Conservation (phyloP, 2,329 filamentous ascomycete species). For the Neonectria neomacrospora region DNA sequence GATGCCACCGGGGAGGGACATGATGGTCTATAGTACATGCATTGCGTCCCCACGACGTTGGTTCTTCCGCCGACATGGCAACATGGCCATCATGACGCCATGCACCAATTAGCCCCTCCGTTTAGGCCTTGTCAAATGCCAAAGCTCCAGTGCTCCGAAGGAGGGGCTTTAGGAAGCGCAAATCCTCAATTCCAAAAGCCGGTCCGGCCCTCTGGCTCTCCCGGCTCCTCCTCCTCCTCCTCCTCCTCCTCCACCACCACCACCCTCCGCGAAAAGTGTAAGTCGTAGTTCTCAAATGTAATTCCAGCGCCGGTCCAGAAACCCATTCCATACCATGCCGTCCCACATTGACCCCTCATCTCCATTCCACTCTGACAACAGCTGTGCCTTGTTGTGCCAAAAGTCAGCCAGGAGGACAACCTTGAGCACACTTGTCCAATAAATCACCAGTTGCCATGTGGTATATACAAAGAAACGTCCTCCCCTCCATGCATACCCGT, state of each 20-base stretch:
- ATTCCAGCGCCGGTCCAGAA: conserved; percentile 13
- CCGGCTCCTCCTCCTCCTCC: background rate
- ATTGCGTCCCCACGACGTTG: conserved; percentile 23
- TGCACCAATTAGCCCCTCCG: conserved; percentile 21
- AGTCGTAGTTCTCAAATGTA: conserved; percentile 21
- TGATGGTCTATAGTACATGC: background rate
- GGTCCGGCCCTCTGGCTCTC: conserved; percentile 18
- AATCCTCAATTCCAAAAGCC: conserved; percentile 10
- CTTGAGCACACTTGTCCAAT: background rate
- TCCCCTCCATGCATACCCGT: background rate
- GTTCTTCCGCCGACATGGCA: conserved; percentile 21
- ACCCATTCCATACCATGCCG: conserved; percentile 14
- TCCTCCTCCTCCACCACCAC: background rate
- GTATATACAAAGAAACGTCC: background rate
- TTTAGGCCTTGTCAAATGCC: background rate
- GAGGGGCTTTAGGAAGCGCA: conserved; percentile 14
- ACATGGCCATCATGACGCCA: conserved; percentile 41
- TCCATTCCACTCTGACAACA: conserved; percentile 9
- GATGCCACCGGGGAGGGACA: conserved; percentile 32
- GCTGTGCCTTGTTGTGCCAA: conserved; percentile 17
- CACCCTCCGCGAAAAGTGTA: conserved; percentile 4
- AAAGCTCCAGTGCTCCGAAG: conserved; percentile 28
- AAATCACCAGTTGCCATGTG: conserved; percentile 1
- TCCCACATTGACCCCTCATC: conserved; percentile 12
- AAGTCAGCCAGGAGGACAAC: conserved; percentile 1